Conservation (phyloP, 306 rosid species). For the Ziziphus jujuba region DNA sequence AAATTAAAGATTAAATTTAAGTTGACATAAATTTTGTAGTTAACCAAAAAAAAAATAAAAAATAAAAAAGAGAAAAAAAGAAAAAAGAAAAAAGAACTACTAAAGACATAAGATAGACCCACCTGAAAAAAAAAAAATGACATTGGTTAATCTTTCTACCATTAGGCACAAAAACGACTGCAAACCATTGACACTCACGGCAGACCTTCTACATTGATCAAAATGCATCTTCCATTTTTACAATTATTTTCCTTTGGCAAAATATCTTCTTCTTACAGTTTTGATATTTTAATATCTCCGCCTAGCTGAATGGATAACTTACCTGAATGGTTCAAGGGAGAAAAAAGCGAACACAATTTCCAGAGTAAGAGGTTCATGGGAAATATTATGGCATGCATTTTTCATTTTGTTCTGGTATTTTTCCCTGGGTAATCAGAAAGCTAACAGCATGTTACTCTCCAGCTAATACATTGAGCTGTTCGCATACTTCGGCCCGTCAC, state of each 20-base stretch:
- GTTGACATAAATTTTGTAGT: too few relatives aligned
- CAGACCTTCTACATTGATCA: slow-evolving; percentile 3
- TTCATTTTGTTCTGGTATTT: too few relatives aligned
- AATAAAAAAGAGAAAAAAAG: too few relatives aligned
- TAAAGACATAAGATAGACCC: too few relatives aligned
- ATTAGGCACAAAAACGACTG: neutral
- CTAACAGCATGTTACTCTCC: slow-evolving; percentile 38
- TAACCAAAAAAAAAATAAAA: too few relatives aligned
- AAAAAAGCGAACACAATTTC: slow-evolving; percentile 42
- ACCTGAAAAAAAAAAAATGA: too few relatives aligned
- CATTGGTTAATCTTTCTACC: too few relatives aligned
- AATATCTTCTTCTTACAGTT: slow-evolving; percentile 3
- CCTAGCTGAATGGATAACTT: slow-evolving; percentile 35
- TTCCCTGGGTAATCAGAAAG: neutral
- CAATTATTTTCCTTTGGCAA: slow-evolving; percentile 1
- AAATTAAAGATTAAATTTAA: too few relatives aligned
- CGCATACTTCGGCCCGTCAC: slow-evolving; percentile 77
- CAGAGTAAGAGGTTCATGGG: slow-evolving; percentile 20
- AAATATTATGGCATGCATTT: neutral
- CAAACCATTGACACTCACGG: slow-evolving; percentile 5
- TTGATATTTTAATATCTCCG: slow-evolving; percentile 27
- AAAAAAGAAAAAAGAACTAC: too few relatives aligned
- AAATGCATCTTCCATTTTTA: slow-evolving; percentile 1
- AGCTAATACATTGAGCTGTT: slow-evolving; percentile 54
- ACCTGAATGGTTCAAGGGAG: slow-evolving; percentile 25